Evolutionary conservation across 345 rosid genomes (phyloP).

Genomic region (Nasturtium officinale): DNA sequence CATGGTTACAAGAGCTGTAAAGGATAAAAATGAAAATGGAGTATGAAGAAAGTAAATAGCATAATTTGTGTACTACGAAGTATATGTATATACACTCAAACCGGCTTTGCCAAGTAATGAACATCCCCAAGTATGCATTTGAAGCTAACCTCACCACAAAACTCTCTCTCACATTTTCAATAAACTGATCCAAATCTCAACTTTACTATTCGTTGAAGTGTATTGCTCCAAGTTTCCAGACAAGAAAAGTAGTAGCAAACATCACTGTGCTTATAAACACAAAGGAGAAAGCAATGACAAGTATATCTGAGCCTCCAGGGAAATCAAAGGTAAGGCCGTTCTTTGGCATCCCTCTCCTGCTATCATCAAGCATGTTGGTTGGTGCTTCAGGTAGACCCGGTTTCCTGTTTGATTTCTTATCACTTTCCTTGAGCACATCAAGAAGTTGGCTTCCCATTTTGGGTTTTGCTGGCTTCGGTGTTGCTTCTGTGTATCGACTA

Average conservation of each 20-base stretch:
- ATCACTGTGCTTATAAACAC: slow-evolving; percentile 83
- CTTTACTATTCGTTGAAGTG: slow-evolving; percentile 70
- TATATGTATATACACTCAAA: slow-evolving; percentile 11
- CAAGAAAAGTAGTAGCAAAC: slow-evolving; percentile 82
- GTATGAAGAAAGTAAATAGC: slow-evolving; percentile 5
- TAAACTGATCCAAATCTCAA: slow-evolving; percentile 28
- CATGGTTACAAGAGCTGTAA: neutral
- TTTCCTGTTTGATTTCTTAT: slow-evolving; percentile 64
- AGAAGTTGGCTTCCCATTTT: slow-evolving; percentile 75
- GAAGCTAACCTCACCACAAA: neutral
- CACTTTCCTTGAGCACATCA: slow-evolving; percentile 75
- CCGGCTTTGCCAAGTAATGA: slow-evolving; percentile 1
- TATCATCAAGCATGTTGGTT: slow-evolving; percentile 81
- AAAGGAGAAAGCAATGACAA: slow-evolving; percentile 66
- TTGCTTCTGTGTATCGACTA: slow-evolving; percentile 59
- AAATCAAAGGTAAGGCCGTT: slow-evolving; percentile 71
- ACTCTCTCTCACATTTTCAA: neutral
- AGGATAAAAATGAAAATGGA: neutral
- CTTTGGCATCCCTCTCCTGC: slow-evolving; percentile 83
- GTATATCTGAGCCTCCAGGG: slow-evolving; percentile 76
- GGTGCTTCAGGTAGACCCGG: slow-evolving; percentile 90
- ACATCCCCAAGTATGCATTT: neutral
- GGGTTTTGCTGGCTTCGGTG: slow-evolving; percentile 56
- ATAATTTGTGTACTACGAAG: slow-evolving; percentile 14
- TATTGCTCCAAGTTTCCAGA: slow-evolving; percentile 93